These are phyloP conservation scores for Ophiosphaerella narmari DNA, from an alignment of 2,329 filamentous ascomycete species.

Conservation along the genomic window DNA sequence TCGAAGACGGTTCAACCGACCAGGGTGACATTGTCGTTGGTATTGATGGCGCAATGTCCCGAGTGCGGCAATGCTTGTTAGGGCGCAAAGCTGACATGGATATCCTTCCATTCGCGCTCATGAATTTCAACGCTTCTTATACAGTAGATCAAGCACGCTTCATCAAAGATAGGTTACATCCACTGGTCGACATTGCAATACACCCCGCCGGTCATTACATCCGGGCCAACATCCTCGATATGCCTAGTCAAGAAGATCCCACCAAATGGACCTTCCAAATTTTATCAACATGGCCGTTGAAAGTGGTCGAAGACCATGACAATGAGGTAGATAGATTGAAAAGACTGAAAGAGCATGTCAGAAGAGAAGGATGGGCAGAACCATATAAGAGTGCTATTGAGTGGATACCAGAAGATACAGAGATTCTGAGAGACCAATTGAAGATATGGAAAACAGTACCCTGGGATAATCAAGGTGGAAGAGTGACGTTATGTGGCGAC, in stretches of 20 bases:
- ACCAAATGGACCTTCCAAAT: conserved; percentile 44
- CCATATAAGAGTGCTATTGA: conserved; percentile 41
- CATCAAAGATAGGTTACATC: conserved; percentile 32
- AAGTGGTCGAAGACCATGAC: conserved; percentile 33
- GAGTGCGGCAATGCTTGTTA: conserved; percentile 31
- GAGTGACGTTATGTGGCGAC: conserved; percentile 45
- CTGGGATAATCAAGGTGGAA: conserved; percentile 41
- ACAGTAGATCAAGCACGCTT: conserved; percentile 28
- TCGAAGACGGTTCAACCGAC: conserved; percentile 32
- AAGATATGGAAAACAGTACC: conserved; percentile 42
- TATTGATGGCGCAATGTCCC: conserved; percentile 34
- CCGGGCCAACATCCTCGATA: conserved; percentile 38
- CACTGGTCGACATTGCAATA: conserved; percentile 38
- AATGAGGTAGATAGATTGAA: conserved; percentile 27
- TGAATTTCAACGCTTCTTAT: conserved; percentile 38
- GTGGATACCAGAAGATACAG: conserved; percentile 39
- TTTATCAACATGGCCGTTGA: conserved; percentile 34
- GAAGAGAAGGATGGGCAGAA: conserved; percentile 36
- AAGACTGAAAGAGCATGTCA: conserved; percentile 33
- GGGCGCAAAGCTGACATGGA: conserved; percentile 24
- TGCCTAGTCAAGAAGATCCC: conserved; percentile 36
- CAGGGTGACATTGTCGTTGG: conserved; percentile 27
- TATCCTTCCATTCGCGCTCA: conserved; percentile 32
- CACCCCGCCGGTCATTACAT: conserved; percentile 39
- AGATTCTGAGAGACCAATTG: conserved; percentile 36